Conservation (phyloP, 2,329 filamentous ascomycete species). For the Coniochaeta sp. region DNA sequence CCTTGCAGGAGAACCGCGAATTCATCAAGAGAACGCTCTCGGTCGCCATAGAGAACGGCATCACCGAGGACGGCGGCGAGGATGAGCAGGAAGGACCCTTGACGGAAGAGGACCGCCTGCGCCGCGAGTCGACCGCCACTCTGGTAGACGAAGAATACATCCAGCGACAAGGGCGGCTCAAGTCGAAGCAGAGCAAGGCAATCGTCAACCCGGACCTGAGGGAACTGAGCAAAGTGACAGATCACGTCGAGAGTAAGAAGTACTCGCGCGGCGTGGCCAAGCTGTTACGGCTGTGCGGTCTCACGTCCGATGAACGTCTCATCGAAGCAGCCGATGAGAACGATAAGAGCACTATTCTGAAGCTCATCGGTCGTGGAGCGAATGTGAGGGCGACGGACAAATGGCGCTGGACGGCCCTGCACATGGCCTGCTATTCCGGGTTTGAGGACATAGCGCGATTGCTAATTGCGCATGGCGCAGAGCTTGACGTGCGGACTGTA, state of each 20-base stretch:
- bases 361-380: slow-evolving; percentile 16
- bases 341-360: slow-evolving; percentile 14
- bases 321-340: slow-evolving; percentile 19
- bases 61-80: slow-evolving; percentile 12
- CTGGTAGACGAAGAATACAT: slow-evolving; percentile 15
- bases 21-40: slow-evolving; percentile 18
- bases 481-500: slow-evolving; percentile 16
- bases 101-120: neutral
- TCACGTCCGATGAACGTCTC: slow-evolving; percentile 17
- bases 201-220: slow-evolving; percentile 18
- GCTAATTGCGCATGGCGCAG: slow-evolving; percentile 16
- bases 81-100: slow-evolving; percentile 5
- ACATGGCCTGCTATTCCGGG: slow-evolving; percentile 19
- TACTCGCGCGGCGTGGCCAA: slow-evolving; percentile 5
- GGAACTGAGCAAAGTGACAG: slow-evolving; percentile 10
- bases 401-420: slow-evolving; percentile 19
- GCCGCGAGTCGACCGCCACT: slow-evolving; percentile 1
- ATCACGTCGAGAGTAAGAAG: slow-evolving; percentile 1
- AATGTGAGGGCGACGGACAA: slow-evolving; percentile 19
- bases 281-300: slow-evolving; percentile 15
- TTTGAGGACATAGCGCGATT: slow-evolving; percentile 15
- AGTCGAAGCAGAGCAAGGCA: slow-evolving; percentile 6
- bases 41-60: slow-evolving; percentile 13
- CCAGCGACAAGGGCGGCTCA: slow-evolving; percentile 6
- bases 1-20: slow-evolving; percentile 16